Evolutionary conservation across 192 early-diverging fungal species (phyloP), one percentile per base, ranked within the genome.

Genomic region (Entophlyctis luteolus): DNA sequence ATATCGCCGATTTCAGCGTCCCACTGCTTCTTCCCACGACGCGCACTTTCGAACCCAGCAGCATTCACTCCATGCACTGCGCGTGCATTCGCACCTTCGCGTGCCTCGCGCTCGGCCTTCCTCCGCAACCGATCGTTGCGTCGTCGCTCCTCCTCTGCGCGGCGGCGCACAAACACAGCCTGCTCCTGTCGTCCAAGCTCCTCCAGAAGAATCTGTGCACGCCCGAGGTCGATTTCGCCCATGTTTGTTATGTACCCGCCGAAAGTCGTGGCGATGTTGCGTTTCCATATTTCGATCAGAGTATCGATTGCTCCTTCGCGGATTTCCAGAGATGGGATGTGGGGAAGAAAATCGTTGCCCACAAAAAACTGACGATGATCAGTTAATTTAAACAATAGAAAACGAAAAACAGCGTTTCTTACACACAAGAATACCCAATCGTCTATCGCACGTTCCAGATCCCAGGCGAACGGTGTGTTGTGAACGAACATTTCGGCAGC

Each of bases 261-360:
- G 31, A 86, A 82, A 8, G 48, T 36, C n/a, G n/a, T n/a, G 32
- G 49, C 60, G 45, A 85, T 36, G 31, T 81, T 77, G 29, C 68
- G 48, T 52, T 84, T 84, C 82, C 84, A 87, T n/a, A 86, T 68
- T 8, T 82, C 84, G 48, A 86, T 78, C 22, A 87, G 71, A 29
- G 66, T 55, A 60, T 82, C 82, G 48, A 87, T 81, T 0, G 93
- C 94, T 52, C 93, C 93, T 75, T 95, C 91, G 28, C 88, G 88
- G 68, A 99, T 99, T 58, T 96, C 92, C 34, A 98, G 80, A 59
- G 89, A 91, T 36, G 94, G 94, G 37, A 98, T 72, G 74, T 92
- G 92, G 45, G 96, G 96, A 63, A 99, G 71, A 75, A 97, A 99
- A 77, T 98, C 96, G 75, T 98, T 98, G 53, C 96, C 96, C 28